These are phyloP conservation scores for Arachnopeziza araneosa DNA, from an alignment of 2,329 filamentous ascomycete species.

Conservation along the genomic window DNA sequence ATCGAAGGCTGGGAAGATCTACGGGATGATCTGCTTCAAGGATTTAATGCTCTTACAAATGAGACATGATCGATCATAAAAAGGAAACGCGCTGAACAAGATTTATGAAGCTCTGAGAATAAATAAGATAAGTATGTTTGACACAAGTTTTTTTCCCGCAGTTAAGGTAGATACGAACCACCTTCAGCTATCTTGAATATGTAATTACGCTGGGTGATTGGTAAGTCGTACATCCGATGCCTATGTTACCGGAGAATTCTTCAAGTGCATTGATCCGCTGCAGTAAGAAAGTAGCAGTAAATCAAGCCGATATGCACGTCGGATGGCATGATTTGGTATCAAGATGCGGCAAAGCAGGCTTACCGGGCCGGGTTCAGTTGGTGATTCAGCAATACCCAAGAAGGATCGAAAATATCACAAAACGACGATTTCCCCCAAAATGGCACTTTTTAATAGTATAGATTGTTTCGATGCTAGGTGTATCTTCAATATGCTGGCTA, in stretches of 20 bases:
- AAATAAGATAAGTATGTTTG: background rate
- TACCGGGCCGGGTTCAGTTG: background rate
- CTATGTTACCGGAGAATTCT: background rate
- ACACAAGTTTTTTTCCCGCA: too few relatives aligned
- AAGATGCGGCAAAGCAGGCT: background rate
- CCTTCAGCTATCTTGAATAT: too few relatives aligned
- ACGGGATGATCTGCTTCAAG: conserved; percentile 65
- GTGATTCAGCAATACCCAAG: background rate
- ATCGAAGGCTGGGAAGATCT: conserved; percentile 85
- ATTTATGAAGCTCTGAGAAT: background rate
- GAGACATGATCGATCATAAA: background rate
- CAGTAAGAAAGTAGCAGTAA: background rate
- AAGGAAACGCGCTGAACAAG: background rate
- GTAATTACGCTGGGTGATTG: background rate
- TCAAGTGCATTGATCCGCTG: background rate
- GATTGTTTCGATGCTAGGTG: background rate
- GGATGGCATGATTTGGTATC: background rate
- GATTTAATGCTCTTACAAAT: conserved; percentile 41
- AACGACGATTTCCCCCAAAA: background rate
- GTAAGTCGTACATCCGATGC: background rate
- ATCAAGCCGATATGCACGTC: background rate
- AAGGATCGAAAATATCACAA: background rate
- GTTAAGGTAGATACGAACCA: too few relatives aligned
- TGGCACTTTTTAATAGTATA: background rate
- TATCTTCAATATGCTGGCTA: background rate